These are phyloP conservation scores for Mallotus repandus DNA, from an alignment of 441 rosid species.

Conservation along the genomic window DNA sequence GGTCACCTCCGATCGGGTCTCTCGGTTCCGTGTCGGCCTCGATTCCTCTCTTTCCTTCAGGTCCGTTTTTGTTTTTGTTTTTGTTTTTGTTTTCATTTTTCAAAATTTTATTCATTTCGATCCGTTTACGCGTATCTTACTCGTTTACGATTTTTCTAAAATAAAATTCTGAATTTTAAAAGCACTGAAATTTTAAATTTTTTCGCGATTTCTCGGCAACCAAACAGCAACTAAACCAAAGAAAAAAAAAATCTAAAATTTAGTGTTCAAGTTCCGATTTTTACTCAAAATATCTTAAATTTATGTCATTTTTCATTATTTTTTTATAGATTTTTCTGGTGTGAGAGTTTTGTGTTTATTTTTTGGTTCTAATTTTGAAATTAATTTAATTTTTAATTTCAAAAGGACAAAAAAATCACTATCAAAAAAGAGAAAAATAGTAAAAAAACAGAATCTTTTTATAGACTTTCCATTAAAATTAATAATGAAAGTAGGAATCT, in stretches of 20 bases:
- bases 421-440: neutral
- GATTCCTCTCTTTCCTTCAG: slow-evolving; percentile 4
- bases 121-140: neutral
- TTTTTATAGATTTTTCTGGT: neutral
- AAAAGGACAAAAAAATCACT: slow-evolving; percentile 4
- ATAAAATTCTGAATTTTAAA: too few relatives aligned
- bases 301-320: neutral
- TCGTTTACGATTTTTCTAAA: too few relatives aligned
- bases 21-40: neutral
- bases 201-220: slow-evolving; percentile 4
- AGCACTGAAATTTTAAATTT: neutral
- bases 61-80: slow-evolving; percentile 12
- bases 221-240: neutral
- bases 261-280: slow-evolving; percentile 1
- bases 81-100: too few relatives aligned
- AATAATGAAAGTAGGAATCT: neutral
- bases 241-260: too few relatives aligned
- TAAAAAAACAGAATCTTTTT: slow-evolving; percentile 15
- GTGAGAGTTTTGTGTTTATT: neutral
- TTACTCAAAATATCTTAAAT: neutral
- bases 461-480: neutral
- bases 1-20: slow-evolving; percentile 13
- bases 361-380: too few relatives aligned
- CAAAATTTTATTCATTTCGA: neutral
- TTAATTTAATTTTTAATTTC: neutral